phyloP scores from a whole-genome alignment of 2,329 filamentous ascomycete genomes.

The Ophiostoma piceae region DNA sequence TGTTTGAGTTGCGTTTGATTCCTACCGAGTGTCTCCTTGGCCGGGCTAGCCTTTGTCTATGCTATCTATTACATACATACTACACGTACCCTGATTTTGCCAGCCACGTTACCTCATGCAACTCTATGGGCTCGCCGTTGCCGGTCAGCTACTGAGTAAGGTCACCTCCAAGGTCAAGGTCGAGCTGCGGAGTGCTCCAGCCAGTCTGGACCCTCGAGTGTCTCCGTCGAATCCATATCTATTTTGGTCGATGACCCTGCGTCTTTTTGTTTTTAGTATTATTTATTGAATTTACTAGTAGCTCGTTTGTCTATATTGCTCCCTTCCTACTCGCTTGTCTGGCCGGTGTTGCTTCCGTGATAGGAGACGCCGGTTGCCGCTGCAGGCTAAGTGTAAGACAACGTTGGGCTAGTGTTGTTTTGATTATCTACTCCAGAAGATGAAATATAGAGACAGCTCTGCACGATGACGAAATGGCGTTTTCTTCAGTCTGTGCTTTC shows the following conservation, averaged over 20 bases:
- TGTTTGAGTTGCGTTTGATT: not conserved
- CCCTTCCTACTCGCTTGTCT: not conserved
- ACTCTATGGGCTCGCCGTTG: not conserved
- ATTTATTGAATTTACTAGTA: not conserved
- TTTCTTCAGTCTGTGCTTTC: not conserved
- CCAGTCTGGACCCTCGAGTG: too few species aligned
- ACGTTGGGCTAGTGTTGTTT: too few species aligned
- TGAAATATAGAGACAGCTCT: not conserved
- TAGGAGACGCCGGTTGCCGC: not conserved
- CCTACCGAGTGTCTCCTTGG: not conserved
- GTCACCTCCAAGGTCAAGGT: not conserved
- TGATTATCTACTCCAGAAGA: not conserved
- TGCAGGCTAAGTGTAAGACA: too few species aligned
- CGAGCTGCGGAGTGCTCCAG: too few species aligned
- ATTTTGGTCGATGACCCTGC: not conserved
- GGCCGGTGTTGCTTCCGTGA: not conserved
- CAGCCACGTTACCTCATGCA: not conserved
- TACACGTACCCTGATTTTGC: not conserved
- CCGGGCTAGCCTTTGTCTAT: not conserved
- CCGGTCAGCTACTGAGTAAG: not conserved
- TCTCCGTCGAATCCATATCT: not conserved
- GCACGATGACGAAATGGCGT: constrained; percentile 20
- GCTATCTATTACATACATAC: not conserved
- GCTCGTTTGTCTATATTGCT: not conserved
- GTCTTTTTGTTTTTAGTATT: not conserved